Evolutionary conservation across 768 basidiomycete genomes (phyloP), one percentile per base, ranked within the genome.

Genomic region (Podaxis sp.): DNA sequence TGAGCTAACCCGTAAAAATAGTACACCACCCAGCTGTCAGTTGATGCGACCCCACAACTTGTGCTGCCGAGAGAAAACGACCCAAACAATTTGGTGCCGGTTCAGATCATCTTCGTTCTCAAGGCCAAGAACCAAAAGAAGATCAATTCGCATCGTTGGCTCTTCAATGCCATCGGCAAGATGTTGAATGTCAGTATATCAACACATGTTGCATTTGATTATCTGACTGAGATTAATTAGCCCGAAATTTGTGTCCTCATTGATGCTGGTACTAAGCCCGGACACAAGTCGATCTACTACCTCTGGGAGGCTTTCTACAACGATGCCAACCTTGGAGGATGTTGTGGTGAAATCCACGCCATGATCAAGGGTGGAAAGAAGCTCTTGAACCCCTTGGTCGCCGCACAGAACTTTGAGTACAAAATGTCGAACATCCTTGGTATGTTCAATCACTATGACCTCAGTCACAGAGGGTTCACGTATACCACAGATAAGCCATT

Each of bases 381-480:
- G 74, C 84, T 98, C 26, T 74, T 98, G 64, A 98, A 98, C 70
- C 96, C 94, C 19, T 78, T 95, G 54, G 84, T 98, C 33, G 96
- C 96, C 7, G 95, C 96, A 15, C 96, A 98, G 74, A 97, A 98
- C 76, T 96, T 96, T 69, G 95, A 96, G 77, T 97, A 97, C 79
- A 97, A 95, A 78, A 96, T 98, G 93, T 95, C 93, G 51, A 97
- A 98, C 76, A 97, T 99, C 71, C 80, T 98, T 19, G 97, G 95
- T 75, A 95, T 96, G 73, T 95, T 95, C 1, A 80, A 51, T 95
- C 56, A 96, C 96, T 77, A 93, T 92, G 72, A 89, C 89, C 67
- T 96, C 11, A 40, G 39, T 53, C 2, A 22, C 33, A 53, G 11
- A 44, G n/a, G 15, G 53, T 36, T 64, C 69, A 73, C 67, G 2